Percentiles rank a stretch among this genome's conserved stretches.
Conservation (phyloP, 345 rosid species). For the Euphorbia tirucalli region DNA sequence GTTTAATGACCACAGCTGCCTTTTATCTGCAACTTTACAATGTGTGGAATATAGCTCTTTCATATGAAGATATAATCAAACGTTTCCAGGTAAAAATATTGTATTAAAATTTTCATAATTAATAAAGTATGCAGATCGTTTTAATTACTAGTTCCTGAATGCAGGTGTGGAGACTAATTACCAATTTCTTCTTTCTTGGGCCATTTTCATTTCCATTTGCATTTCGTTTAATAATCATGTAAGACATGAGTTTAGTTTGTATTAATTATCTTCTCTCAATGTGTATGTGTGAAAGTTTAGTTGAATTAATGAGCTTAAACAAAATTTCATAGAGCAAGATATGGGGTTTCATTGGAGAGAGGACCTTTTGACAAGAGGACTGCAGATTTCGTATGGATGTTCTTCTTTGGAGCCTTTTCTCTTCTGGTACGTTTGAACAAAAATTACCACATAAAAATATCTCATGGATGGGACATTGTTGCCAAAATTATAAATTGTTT, state of each 20-base stretch:
- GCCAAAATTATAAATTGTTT: too few species aligned
- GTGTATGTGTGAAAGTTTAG: too few species aligned
- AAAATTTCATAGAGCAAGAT: slow-evolving; percentile 43
- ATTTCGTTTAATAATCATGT: slow-evolving; percentile 52
- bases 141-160: background rate
- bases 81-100: slow-evolving; percentile 41
- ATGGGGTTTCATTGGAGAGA: slow-evolving; percentile 58
- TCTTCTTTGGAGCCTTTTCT: slow-evolving; percentile 61
- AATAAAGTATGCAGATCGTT: too few species aligned
- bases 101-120: too few species aligned
- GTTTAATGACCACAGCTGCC: slow-evolving; percentile 56
- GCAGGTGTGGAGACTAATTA: slow-evolving; percentile 66
- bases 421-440: slow-evolving; percentile 52
- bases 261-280: too few species aligned
- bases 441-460: too few species aligned
- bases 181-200: slow-evolving; percentile 60
- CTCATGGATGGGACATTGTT: too few species aligned
- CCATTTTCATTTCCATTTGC: slow-evolving; percentile 52
- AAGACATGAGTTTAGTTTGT: too few species aligned
- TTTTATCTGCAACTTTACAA: slow-evolving; percentile 40
- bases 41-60: slow-evolving; percentile 34
- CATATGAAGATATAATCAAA: slow-evolving; percentile 47
- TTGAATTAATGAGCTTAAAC: too few species aligned
- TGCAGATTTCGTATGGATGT: slow-evolving; percentile 70
- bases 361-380: slow-evolving; percentile 68